Evolutionary conservation across 176 grass and related monocot species (phyloP).

Genomic region (Rhipidocladum racemiflorum): DNA sequence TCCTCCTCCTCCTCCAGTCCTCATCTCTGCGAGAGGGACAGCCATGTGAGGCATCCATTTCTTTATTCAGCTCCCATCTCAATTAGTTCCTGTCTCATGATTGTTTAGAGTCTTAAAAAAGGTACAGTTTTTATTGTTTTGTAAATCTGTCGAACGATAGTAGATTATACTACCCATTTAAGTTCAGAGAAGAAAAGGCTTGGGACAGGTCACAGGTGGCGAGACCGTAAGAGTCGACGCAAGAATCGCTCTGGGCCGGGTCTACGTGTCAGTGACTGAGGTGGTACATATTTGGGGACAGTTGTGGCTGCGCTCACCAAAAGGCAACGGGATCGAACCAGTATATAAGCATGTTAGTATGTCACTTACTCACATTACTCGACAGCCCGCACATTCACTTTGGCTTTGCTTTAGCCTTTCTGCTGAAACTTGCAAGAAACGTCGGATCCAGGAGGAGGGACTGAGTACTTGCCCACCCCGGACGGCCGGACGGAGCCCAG

Average conservation of each 20-base stretch:
- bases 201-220: background rate
- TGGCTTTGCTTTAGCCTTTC: conserved; percentile 43
- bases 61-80: conserved; percentile 34
- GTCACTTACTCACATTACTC: conserved; percentile 42
- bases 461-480: background rate
- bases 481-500: background rate
- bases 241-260: background rate
- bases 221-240: background rate
- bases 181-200: background rate
- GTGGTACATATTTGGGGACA: conserved; percentile 20
- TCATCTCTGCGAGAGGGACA: conserved; percentile 29
- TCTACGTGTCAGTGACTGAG: background rate
- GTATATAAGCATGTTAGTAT: conserved; percentile 44
- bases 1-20: no score
- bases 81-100: conserved; percentile 38
- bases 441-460: conserved; percentile 14
- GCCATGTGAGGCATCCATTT: conserved; percentile 42
- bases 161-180: background rate
- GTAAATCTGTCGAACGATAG: background rate
- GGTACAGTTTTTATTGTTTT: background rate
- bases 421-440: conserved; percentile 52
- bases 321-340: background rate
- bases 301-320: conserved; percentile 40
- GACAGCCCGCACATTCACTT: conserved; percentile 43
- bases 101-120: conserved; percentile 36